Evolutionary conservation across 129 eudicot genomes (phyloP).

Genomic region (Logfia minima): DNA sequence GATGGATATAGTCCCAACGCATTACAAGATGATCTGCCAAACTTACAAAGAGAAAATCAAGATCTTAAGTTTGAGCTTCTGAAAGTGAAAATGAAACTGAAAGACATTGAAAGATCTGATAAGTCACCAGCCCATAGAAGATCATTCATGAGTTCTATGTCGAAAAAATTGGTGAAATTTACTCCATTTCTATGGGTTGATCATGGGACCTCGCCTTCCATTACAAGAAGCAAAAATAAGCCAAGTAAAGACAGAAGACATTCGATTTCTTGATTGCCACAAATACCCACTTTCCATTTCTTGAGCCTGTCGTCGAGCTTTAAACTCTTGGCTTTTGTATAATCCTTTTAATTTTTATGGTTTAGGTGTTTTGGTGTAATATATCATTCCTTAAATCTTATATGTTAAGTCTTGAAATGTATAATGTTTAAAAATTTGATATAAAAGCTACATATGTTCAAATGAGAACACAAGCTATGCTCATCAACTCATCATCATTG

Average conservation of each 20-base stretch:
- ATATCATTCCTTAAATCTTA: background rate
- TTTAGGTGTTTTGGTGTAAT: slow-evolving; percentile 14
- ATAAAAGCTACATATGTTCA: background rate
- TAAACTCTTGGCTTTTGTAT: background rate
- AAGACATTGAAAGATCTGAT: slow-evolving; percentile 49
- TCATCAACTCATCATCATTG: background rate
- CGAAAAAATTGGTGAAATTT: slow-evolving; percentile 61
- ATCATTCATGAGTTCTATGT: slow-evolving; percentile 63
- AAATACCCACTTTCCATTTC: background rate
- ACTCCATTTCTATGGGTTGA: slow-evolving; percentile 44
- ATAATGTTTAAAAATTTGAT: background rate
- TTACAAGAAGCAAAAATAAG: slow-evolving; percentile 43
- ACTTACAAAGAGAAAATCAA: slow-evolving; percentile 65
- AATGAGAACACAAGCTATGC: background rate
- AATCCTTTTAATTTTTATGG: slow-evolving; percentile 7
- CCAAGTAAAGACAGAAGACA: slow-evolving; percentile 62
- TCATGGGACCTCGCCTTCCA: slow-evolving; percentile 44
- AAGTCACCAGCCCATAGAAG: slow-evolving; percentile 56
- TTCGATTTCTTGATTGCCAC: slow-evolving; percentile 45
- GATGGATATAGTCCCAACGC: slow-evolving; percentile 27
- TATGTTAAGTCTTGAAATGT: slow-evolving; percentile 17
- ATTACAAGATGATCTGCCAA: slow-evolving; percentile 39
- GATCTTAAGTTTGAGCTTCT: slow-evolving; percentile 75
- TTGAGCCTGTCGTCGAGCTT: background rate
- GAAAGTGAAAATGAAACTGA: slow-evolving; percentile 60